phyloP scores from a whole-genome alignment of 208 protist genomes.

The Zelonia costaricensis region DNA sequence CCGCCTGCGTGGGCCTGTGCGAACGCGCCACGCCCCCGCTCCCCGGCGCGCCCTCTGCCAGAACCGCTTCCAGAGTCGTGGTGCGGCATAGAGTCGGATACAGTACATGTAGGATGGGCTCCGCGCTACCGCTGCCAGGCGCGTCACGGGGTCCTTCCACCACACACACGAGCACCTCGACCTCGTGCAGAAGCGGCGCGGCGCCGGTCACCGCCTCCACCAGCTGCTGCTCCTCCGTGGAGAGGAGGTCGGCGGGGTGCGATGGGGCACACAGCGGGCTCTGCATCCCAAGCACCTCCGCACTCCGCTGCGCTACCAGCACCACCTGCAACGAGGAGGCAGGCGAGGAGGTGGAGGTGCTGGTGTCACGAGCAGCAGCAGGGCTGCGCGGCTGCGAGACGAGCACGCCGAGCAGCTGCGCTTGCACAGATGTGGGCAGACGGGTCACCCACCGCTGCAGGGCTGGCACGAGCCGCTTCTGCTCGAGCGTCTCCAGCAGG shows the following conservation, averaged over 20 bases:
- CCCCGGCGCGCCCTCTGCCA: neutral
- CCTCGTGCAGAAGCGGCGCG: constrained; percentile 43
- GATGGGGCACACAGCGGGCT: constrained; percentile 65
- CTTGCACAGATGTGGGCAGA: constrained; percentile 43
- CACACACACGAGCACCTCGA: constrained; percentile 52
- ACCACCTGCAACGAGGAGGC: constrained; percentile 40
- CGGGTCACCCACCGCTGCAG: constrained; percentile 59
- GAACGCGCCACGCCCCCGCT: neutral
- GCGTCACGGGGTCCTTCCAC: constrained; percentile 1
- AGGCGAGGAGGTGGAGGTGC: neutral
- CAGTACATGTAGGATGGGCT: constrained; percentile 12
- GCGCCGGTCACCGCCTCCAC: constrained; percentile 63
- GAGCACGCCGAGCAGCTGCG: constrained; percentile 41
- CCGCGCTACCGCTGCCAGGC: neutral
- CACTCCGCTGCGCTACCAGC: constrained; percentile 47
- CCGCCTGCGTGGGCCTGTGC: too few relatives aligned
- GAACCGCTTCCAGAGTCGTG: neutral
- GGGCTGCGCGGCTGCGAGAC: constrained; percentile 42
- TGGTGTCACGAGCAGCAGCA: neutral
- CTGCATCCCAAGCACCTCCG: constrained; percentile 40
- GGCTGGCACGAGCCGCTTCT: constrained; percentile 55
- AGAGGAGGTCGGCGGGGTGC: constrained; percentile 56
- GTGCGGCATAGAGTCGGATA: constrained; percentile 16
- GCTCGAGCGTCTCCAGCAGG: constrained; percentile 73
- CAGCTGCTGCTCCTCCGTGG: constrained; percentile 64